Conservation (phyloP, 306 rosid genomes). For the Carpinus fangiana region DNA sequence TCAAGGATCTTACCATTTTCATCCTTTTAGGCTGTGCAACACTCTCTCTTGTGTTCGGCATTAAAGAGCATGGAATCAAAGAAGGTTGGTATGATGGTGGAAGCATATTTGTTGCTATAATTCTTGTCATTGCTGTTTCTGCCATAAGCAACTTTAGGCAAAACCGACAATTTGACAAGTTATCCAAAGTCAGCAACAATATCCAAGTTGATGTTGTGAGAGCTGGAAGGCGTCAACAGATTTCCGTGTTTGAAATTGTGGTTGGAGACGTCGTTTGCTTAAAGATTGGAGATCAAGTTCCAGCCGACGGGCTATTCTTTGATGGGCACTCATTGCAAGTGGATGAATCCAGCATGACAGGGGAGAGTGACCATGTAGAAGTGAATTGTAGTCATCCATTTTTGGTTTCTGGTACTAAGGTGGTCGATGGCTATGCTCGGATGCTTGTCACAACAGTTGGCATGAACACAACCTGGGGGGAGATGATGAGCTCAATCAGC, state of each 20-base stretch:
- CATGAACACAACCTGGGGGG: slow-evolving; percentile 32
- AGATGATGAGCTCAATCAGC: slow-evolving; percentile 26
- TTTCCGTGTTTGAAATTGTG: slow-evolving; percentile 8
- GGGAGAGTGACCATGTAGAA: slow-evolving; percentile 32
- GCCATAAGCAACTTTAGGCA: slow-evolving; percentile 14
- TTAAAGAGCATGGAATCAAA: too few relatives aligned
- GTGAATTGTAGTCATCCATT: slow-evolving; percentile 20
- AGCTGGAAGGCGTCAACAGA: slow-evolving; percentile 14
- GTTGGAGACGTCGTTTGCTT: slow-evolving; percentile 36
- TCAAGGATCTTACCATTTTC: too few relatives aligned
- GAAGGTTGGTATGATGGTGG: too few relatives aligned
- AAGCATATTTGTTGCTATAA: too few relatives aligned
- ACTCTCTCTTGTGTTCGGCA: too few relatives aligned
- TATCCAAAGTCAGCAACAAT: slow-evolving; percentile 18
- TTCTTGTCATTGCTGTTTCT: neutral
- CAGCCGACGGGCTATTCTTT: slow-evolving; percentile 37
- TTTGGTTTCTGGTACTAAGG: slow-evolving; percentile 36
- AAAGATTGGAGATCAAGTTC: slow-evolving; percentile 36
- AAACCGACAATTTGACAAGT: slow-evolving; percentile 18
- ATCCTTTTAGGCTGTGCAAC: too few relatives aligned
- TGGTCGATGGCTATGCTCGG: slow-evolving; percentile 24
- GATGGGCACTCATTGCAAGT: slow-evolving; percentile 23
- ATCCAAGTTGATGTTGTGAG: slow-evolving; percentile 32
- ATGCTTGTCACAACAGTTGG: slow-evolving; percentile 34
- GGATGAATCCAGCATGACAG: slow-evolving; percentile 29